Evolutionary conservation across 208 protist genomes (phyloP).

Genomic region (Herpetomonas muscarum): DNA sequence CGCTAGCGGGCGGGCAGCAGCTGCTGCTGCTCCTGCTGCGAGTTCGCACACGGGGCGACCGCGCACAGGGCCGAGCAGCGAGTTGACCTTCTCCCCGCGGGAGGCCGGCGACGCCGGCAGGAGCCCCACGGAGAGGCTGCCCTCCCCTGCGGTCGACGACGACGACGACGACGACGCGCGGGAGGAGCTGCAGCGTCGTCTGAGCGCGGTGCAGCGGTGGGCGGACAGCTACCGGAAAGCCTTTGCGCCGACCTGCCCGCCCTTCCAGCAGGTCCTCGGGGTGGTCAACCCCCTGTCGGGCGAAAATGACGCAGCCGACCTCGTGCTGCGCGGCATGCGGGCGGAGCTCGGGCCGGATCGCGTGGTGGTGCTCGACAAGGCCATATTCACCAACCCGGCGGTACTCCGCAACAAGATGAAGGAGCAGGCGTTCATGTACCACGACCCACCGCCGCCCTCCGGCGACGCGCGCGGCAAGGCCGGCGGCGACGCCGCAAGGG

Average conservation of each 20-base stretch:
- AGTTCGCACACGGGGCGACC: no score
- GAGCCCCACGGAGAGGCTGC: no score
- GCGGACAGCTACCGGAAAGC: background rate
- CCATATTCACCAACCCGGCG: constrained; percentile 46
- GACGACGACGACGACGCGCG: background rate
- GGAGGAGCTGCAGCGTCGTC: background rate
- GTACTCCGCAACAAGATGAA: constrained; percentile 50
- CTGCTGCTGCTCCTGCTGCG: no score
- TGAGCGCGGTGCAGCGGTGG: background rate
- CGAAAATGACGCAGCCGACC: constrained; percentile 25
- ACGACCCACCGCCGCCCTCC: background rate
- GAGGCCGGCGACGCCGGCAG: background rate
- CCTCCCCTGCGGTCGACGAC: no score
- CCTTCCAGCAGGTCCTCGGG: constrained; percentile 46
- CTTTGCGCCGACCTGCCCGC: background rate
- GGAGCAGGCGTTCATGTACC: constrained; percentile 44
- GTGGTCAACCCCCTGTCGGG: constrained; percentile 73
- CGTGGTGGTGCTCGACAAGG: constrained; percentile 39
- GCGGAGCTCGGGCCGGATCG: constrained; percentile 42
- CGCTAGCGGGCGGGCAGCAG: no score
- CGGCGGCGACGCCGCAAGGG: background rate
- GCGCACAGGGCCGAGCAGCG: no score
- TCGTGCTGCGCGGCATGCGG: constrained; percentile 34
- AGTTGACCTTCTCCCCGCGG: no score
- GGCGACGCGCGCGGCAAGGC: background rate